Evolutionary conservation across 1,139 yeast genomes (phyloP).

Genomic region (Geotrichum klebahnii): DNA sequence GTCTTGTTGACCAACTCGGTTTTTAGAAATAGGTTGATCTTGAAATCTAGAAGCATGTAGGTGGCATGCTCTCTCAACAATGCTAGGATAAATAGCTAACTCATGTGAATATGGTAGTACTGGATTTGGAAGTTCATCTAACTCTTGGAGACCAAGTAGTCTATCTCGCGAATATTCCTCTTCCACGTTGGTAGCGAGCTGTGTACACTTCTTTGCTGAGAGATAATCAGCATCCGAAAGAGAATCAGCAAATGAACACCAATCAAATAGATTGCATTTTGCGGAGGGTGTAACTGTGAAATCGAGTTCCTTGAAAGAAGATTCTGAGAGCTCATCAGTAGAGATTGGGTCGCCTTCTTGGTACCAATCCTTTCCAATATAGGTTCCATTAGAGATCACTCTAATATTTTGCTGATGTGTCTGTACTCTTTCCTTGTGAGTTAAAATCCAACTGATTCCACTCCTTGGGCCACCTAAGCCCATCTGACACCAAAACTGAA

Average conservation of each 20-base stretch:
- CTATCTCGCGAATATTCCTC: slow-evolving; percentile 15
- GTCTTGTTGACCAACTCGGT: background rate
- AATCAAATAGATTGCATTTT: background rate
- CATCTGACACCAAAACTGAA: slow-evolving; percentile 57
- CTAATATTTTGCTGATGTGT: slow-evolving; percentile 1
- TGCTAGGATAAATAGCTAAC: slow-evolving; percentile 7
- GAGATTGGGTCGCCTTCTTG: background rate
- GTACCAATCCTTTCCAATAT: slow-evolving; percentile 2
- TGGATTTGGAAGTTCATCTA: slow-evolving; percentile 3
- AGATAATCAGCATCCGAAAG: slow-evolving; percentile 16
- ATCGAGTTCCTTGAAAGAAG: slow-evolving; percentile 2
- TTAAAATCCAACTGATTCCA: slow-evolving; percentile 15
- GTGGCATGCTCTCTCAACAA: slow-evolving; percentile 1
- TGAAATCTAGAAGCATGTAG: background rate
- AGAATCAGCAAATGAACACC: slow-evolving; percentile 3
- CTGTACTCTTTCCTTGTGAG: slow-evolving; percentile 5
- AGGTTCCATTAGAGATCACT: slow-evolving; percentile 12
- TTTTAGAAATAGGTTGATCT: background rate
- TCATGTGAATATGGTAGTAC: slow-evolving; percentile 12
- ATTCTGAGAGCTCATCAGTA: background rate
- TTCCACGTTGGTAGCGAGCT: background rate
- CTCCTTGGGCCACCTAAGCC: slow-evolving; percentile 33
- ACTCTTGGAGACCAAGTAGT: slow-evolving; percentile 8
- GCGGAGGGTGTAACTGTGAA: background rate
- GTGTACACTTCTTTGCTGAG: slow-evolving; percentile 4